Conservation (phyloP, 192 early-diverging fungal species). For the Backusella macrospora region DNA sequence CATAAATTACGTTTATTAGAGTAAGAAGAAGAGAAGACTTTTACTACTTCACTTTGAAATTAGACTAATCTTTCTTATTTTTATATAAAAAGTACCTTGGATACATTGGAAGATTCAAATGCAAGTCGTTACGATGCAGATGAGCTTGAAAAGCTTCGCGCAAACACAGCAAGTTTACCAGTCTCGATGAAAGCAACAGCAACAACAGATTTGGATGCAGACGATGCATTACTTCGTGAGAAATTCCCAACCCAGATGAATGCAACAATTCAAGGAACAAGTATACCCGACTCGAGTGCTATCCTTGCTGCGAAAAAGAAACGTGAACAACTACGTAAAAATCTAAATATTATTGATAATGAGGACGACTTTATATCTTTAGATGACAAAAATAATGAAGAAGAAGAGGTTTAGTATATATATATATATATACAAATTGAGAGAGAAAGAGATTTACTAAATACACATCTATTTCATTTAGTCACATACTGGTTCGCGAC, state of each 20-base stretch:
- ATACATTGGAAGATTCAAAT: not conserved
- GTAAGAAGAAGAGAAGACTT: slow-evolving; percentile 17
- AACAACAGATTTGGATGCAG: slow-evolving; percentile 10
- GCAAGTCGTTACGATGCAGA: slow-evolving; percentile 34
- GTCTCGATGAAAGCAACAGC: not conserved
- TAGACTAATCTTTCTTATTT: not conserved
- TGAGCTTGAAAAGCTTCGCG: slow-evolving; percentile 16
- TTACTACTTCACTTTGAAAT: no score
- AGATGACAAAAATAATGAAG: slow-evolving; percentile 23
- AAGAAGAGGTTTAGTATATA: slow-evolving; percentile 1
- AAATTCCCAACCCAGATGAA: slow-evolving; percentile 49
- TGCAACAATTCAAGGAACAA: slow-evolving; percentile 28
- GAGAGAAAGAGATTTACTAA: not conserved
- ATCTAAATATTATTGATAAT: slow-evolving; percentile 28
- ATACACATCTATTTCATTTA: not conserved
- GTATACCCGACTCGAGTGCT: slow-evolving; percentile 52
- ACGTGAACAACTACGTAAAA: slow-evolving; percentile 52
- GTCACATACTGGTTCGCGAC: slow-evolving; percentile 31
- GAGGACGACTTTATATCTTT: slow-evolving; percentile 39
- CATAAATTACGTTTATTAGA: slow-evolving; percentile 20
- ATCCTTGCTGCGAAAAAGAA: slow-evolving; percentile 60
- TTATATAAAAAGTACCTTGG: not conserved
- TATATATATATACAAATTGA: not conserved
- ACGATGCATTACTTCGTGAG: slow-evolving; percentile 40
- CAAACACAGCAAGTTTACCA: slow-evolving; percentile 29